A percentile compares a stretch with the other conserved stretches of the same genome.
Conservation (phyloP, 805 yeast species). For the Candida xyloterini region DNA sequence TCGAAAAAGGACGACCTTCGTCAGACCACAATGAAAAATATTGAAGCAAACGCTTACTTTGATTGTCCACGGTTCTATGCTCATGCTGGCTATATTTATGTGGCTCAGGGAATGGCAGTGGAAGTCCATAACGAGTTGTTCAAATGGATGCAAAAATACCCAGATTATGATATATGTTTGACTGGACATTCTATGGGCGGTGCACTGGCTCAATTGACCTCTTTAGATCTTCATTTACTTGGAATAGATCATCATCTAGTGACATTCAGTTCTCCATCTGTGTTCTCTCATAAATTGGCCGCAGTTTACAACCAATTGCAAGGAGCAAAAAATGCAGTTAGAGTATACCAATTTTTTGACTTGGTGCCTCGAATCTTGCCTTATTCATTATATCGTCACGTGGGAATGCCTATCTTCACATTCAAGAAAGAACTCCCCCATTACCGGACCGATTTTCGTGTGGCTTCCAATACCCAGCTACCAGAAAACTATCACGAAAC, state of each 20-base stretch:
- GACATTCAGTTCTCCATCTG: constrained; percentile 20
- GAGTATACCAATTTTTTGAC: constrained; percentile 19
- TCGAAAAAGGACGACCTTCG: constrained; percentile 1
- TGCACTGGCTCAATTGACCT: constrained; percentile 59
- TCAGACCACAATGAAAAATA: constrained; percentile 1
- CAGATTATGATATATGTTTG: constrained; percentile 32
- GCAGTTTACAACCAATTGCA: constrained; percentile 7
- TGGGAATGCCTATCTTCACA: constrained; percentile 13
- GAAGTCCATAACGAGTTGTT: constrained; percentile 14
- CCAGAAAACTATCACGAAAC: neutral
- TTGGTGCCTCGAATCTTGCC: constrained; percentile 21
- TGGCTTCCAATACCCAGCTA: neutral
- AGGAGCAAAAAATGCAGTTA: constrained; percentile 7
- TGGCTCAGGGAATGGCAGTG: constrained; percentile 9
- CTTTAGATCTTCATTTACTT: constrained; percentile 56
- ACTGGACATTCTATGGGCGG: constrained; percentile 56
- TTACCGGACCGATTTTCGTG: constrained; percentile 5
- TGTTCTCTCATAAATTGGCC: constrained; percentile 18
- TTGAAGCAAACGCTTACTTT: constrained; percentile 6
- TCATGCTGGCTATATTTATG: constrained; percentile 20
- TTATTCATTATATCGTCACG: constrained; percentile 15
- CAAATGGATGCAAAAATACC: constrained; percentile 13
- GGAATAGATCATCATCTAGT: constrained; percentile 33
- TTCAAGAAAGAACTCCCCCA: constrained; percentile 18
- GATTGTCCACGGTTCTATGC: constrained; percentile 11